Evolutionary conservation across 2,329 filamentous ascomycete species (phyloP), one percentile per base, ranked within the genome.

Genomic region (Arachnomyces sp.): DNA sequence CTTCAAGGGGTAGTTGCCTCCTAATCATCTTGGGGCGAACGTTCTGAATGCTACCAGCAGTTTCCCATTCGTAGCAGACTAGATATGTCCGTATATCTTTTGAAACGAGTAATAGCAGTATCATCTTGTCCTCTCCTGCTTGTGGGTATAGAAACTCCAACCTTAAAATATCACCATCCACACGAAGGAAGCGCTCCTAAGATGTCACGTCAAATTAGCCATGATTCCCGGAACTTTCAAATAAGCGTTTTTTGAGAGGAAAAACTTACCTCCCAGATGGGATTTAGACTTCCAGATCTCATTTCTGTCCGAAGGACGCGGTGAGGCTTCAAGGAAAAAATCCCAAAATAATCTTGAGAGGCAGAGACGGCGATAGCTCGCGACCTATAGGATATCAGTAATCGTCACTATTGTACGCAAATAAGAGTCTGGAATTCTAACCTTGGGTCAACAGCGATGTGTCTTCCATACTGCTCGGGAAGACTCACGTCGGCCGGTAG

Each of bases 91-190:
- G 59, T 2, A 68, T 60, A 17, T 65, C 55, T 43, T 60, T 58
- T 34, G 63, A 57, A 13, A 78, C 60, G 14, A 82, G 60, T 15
- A 95, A 65, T 8, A 95, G 67, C 3, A 96, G 71, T n/a, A 93
- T 81, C 32, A 93, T 76, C 51, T 81, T 80, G 39, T 80, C 71
- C 7, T 78, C 72, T 44, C 89, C 80, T 39, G 78, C 73, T 1
- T 74, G 63, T 7, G 73, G 72, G 44, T 84, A 78, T 2, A 98
- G 71, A 48, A 96, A 98, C 15, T 88, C 84, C 71, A 95, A 81
- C 51, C 86, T 84, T 52, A 90, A 72, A 40, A 96, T 86, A n/a
- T 81, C 71, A 1, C 86, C 88, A 6, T 80, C 74, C 6, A 87
- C 68, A 34, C 60, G 56, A 44, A 71, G 66, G 36, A 68, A 69